phyloP scores from a whole-genome alignment of 2,329 filamentous ascomycete species.

The Trichoderma koningiopsis region DNA sequence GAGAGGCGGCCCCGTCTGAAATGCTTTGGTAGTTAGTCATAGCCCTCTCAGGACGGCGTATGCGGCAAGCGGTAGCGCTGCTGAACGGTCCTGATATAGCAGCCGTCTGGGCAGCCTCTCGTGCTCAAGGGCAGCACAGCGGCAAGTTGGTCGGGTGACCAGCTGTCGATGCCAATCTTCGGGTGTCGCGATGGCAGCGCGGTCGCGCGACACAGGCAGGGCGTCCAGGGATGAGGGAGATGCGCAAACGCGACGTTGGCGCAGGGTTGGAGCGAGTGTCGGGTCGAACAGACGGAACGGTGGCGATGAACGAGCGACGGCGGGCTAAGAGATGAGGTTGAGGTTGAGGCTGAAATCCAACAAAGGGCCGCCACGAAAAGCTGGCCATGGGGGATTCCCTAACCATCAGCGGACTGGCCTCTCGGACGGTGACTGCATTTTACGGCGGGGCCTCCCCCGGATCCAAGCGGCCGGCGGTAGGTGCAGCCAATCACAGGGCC shows the following conservation, averaged over 20 bases:
- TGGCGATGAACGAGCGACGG: constrained; percentile 19
- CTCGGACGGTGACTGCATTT: constrained; percentile 11
- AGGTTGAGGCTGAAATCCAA: not conserved
- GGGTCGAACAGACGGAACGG: not conserved
- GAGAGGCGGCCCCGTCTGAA: constrained; percentile 50
- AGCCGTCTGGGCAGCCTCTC: not conserved
- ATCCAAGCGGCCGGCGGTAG: constrained; percentile 14
- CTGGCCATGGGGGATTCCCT: constrained; percentile 7
- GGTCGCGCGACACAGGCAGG: constrained; percentile 9
- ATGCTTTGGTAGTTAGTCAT: constrained; percentile 61
- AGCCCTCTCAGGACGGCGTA: constrained; percentile 33
- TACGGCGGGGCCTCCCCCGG: constrained; percentile 23
- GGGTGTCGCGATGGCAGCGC: not conserved
- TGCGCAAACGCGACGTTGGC: not conserved
- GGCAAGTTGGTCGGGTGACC: constrained; percentile 20
- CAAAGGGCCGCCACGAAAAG: not conserved
- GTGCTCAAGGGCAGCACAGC: constrained; percentile 2
- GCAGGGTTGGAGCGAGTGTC: constrained; percentile 13
- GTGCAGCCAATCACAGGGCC: constrained; percentile 21
- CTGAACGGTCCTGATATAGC: not conserved
- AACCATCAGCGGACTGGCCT: constrained; percentile 8
- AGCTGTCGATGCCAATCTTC: constrained; percentile 7
- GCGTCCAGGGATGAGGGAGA: not conserved
- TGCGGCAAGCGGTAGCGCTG: constrained; percentile 1
- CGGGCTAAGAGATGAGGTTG: constrained; percentile 1